Evolutionary conservation across 129 eudicot species (phyloP).

Genomic region (Flaveria brownii): DNA sequence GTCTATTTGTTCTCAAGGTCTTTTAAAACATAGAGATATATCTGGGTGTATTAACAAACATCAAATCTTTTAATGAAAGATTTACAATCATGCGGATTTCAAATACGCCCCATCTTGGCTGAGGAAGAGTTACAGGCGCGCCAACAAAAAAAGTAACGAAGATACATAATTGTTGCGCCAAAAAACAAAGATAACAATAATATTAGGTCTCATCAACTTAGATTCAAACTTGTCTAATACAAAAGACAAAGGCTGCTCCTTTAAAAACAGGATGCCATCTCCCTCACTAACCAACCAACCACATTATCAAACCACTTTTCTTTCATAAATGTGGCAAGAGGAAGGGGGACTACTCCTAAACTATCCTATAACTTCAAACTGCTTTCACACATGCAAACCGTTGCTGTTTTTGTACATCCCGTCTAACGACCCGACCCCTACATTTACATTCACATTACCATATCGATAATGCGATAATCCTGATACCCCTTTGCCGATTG

Average conservation of each 20-base stretch:
- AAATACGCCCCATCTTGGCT: too few species aligned
- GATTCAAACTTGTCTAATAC: conserved; percentile 26
- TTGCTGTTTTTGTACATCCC: conserved; percentile 61
- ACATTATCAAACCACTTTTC: conserved; percentile 19
- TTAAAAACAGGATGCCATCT: conserved; percentile 51
- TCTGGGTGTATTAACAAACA: too few species aligned
- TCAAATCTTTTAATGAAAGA: too few species aligned
- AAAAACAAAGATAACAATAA: conserved; percentile 15
- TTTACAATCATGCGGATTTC: too few species aligned
- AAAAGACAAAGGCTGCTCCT: conserved; percentile 45
- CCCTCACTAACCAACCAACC: conserved; percentile 28
- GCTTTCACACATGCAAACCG: conserved; percentile 64
- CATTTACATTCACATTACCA: conserved; percentile 50
- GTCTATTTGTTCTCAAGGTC: too few species aligned
- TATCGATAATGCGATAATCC: conserved; percentile 41
- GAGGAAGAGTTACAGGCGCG: too few species aligned
- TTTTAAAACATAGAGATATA: too few species aligned
- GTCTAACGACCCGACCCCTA: conserved; percentile 41
- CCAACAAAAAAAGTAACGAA: neutral
- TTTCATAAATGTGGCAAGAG: conserved; percentile 7
- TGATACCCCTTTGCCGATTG: conserved; percentile 37
- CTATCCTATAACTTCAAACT: conserved; percentile 25
- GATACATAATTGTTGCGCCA: neutral
- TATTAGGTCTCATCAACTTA: conserved; percentile 21
- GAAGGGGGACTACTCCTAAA: conserved; percentile 13